These are phyloP conservation scores for Solidago caesia DNA, from an alignment of 129 eudicot genomes.

Conservation along the genomic window DNA sequence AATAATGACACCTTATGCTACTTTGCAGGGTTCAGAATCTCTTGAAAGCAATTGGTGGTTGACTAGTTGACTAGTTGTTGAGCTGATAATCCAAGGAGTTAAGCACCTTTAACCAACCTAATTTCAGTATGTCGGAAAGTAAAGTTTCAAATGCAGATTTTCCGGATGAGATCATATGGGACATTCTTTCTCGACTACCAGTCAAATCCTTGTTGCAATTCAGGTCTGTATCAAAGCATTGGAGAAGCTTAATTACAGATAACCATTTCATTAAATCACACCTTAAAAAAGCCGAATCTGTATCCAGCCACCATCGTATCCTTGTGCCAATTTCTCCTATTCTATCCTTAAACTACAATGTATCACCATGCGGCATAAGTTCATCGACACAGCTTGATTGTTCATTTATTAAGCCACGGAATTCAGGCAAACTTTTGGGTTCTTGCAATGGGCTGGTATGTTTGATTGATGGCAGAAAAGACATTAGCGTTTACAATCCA, in stretches of 20 bases:
- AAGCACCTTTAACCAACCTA: background rate
- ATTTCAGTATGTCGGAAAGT: slow-evolving; percentile 29
- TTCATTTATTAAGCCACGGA: slow-evolving; percentile 19
- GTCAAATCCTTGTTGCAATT: slow-evolving; percentile 40
- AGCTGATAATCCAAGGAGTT: slow-evolving; percentile 10
- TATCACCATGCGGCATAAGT: slow-evolving; percentile 7
- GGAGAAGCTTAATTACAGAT: slow-evolving; percentile 30
- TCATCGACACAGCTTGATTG: slow-evolving; percentile 24
- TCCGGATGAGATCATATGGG: slow-evolving; percentile 35
- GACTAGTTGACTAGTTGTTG: background rate
- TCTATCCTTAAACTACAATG: slow-evolving; percentile 30
- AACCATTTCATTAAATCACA: slow-evolving; percentile 29
- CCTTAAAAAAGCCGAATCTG: slow-evolving; percentile 19
- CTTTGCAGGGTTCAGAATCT: slow-evolving; percentile 29
- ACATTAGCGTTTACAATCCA: slow-evolving; percentile 36
- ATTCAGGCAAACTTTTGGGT: slow-evolving; percentile 34
- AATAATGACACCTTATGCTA: slow-evolving; percentile 8
- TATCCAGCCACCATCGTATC: slow-evolving; percentile 27
- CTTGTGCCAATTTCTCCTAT: slow-evolving; percentile 36
- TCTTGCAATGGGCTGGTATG: slow-evolving; percentile 45
- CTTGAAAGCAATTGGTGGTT: slow-evolving; percentile 18
- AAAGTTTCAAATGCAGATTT: slow-evolving; percentile 13
- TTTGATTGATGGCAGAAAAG: slow-evolving; percentile 25
- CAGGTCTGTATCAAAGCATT: slow-evolving; percentile 41
- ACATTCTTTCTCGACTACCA: slow-evolving; percentile 40